Conservation (phyloP, 2,329 filamentous ascomycete species). For the Colletotrichum liaoningense region DNA sequence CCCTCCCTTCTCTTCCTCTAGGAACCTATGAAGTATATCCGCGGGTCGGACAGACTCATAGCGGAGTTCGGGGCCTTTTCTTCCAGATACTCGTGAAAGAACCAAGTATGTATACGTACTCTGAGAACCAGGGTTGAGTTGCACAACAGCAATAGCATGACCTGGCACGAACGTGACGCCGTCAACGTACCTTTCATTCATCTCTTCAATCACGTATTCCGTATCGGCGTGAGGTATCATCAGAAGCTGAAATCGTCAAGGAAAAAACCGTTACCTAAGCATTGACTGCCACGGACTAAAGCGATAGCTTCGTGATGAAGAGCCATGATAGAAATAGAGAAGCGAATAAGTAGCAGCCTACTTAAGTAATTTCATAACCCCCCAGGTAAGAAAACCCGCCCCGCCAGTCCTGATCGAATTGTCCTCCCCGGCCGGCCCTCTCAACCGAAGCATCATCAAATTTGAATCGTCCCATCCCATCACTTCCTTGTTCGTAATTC, state of each 20-base stretch:
- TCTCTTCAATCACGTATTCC: no score
- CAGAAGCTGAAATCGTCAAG: background rate
- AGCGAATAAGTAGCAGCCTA: background rate
- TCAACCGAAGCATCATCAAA: background rate
- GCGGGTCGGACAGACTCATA: background rate
- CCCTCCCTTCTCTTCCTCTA: background rate
- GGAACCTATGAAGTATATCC: background rate
- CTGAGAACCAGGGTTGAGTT: background rate
- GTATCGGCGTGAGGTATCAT: no score
- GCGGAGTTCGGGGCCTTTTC: background rate
- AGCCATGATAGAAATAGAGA: slow-evolving; percentile 20
- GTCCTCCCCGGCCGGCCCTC: background rate
- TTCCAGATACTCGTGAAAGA: background rate
- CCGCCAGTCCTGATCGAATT: background rate
- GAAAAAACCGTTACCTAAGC: background rate
- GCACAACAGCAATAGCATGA: slow-evolving; percentile 2
- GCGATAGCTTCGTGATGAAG: background rate
- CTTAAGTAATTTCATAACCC: slow-evolving; percentile 6
- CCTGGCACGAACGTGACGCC: background rate
- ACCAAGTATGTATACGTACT: background rate
- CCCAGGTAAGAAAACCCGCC: background rate
- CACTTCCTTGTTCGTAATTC: background rate
- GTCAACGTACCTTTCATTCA: background rate
- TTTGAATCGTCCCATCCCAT: background rate
- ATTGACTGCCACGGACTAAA: slow-evolving; percentile 8